Base-by-base conservation (phyloP, 2,329 filamentous ascomycete genomes). In the Talaromyces rugulosus region DNA sequence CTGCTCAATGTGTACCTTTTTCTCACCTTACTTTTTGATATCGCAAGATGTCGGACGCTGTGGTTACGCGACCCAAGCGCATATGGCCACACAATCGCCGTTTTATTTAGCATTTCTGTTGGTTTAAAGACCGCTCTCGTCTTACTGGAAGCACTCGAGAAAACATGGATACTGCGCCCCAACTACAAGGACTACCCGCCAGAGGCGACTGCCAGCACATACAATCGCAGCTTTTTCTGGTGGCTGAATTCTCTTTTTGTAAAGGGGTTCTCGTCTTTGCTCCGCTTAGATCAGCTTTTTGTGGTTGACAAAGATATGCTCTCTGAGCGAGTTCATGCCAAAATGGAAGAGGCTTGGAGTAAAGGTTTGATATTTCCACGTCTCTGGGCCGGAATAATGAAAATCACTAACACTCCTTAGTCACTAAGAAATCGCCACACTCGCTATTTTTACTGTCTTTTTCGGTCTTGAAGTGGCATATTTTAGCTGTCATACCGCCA, bases 161-260 rank as follows among this genome's bases (percentile, higher is more conserved):
- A 82, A 64, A 68, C 75, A 52, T 65, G 66, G 4, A 72, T 81
- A 5, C 69, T 83, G 80, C 7, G 81, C 82, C 61, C 72, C 83
- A 3, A 79, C 70, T 66, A 70, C 18, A 66, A 65, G 11, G 65
- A 75, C 9, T 71, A 70, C 27, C 80, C 81, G 1, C 75, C 71
- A 0, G 81, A 85, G 65, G 77, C 76, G 18, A 81, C 79, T 12
- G 80, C 78, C 60, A 77, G 81, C 9, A 67, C 80, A 23, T 77
- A 79, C 66, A 80, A 69, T 53, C 71, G 74, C n/a, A 73, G 72
- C 2, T 67, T 80, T 28, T 83, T 83, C 65, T 79, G 74, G 70
- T 84, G 82, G 82, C 69, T 83, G 36, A 80, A 78, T 50, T 72
- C 75, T 2, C 67, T 84, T 3, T 77, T 85, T 31, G 70, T 74